These are phyloP conservation scores for Flaveria ramosissima DNA, from an alignment of 129 eudicot genomes.

Conservation along the genomic window DNA sequence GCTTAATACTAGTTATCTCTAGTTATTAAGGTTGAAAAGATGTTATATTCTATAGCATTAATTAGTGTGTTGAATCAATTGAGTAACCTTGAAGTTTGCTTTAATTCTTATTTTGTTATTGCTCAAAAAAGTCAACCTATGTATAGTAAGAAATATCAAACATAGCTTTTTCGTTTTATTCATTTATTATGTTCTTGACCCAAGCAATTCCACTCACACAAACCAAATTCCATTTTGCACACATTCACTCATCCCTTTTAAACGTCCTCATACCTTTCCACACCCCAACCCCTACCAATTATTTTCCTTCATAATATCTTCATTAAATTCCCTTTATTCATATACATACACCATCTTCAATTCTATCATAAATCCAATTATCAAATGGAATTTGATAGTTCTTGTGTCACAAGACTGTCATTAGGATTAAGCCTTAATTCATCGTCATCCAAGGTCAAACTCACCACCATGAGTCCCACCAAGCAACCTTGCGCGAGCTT, in stretches of 20 bases:
- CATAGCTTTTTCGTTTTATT: slow-evolving; percentile 4
- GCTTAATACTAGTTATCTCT: too few relatives aligned
- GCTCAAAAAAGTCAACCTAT: slow-evolving; percentile 14
- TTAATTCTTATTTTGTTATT: slow-evolving; percentile 6
- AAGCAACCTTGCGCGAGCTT: not conserved
- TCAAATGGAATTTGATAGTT: slow-evolving; percentile 53
- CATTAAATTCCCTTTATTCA: slow-evolving; percentile 20
- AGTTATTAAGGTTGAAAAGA: not conserved
- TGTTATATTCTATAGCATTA: not conserved
- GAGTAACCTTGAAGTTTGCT: slow-evolving; percentile 15
- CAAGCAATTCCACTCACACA: slow-evolving; percentile 29
- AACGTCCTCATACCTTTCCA: slow-evolving; percentile 35
- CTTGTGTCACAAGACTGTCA: slow-evolving; percentile 51
- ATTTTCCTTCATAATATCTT: slow-evolving; percentile 34
- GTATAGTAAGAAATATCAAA: slow-evolving; percentile 2
- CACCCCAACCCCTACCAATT: slow-evolving; percentile 30
- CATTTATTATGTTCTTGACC: slow-evolving; percentile 30
- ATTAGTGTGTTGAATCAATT: not conserved
- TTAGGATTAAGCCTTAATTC: slow-evolving; percentile 59
- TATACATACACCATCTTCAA: slow-evolving; percentile 4
- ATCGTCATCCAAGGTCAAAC: slow-evolving; percentile 33
- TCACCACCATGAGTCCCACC: slow-evolving; percentile 10
- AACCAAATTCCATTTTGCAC: slow-evolving; percentile 45
- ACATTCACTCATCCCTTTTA: slow-evolving; percentile 52
- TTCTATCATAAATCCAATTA: slow-evolving; percentile 16